Percentiles rank a stretch among this genome's conserved stretches.
Evolutionary conservation across 225 moss, liverwort and hornwort genomes (phyloP).

Genomic region (Thuidium tamariscinum): DNA sequence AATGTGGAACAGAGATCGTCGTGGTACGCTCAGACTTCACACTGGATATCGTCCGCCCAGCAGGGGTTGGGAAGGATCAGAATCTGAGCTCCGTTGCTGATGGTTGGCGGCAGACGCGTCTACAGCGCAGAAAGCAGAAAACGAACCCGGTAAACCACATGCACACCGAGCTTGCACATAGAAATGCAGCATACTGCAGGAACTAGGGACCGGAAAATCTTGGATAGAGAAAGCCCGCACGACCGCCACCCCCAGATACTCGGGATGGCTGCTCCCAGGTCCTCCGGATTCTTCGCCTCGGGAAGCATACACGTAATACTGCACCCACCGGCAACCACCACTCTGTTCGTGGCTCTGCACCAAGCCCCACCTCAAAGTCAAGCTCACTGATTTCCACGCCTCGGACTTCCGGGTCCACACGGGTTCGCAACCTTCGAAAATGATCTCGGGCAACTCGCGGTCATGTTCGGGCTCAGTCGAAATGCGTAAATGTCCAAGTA

Average conservation of each 20-base stretch:
- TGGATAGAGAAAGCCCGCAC: slow-evolving; percentile 41
- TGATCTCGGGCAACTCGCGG: slow-evolving; percentile 1
- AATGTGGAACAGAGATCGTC: neutral
- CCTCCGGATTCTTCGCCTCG: neutral
- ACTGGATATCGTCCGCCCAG: neutral
- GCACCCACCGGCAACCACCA: slow-evolving; percentile 19
- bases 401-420: slow-evolving; percentile 23
- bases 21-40: too few relatives aligned
- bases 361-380: slow-evolving; percentile 54
- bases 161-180: slow-evolving; percentile 39
- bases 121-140: neutral
- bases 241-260: slow-evolving; percentile 50
- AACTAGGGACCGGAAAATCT: slow-evolving; percentile 21
- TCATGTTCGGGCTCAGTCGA: slow-evolving; percentile 22
- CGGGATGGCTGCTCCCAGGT: neutral
- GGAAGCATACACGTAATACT: slow-evolving; percentile 20
- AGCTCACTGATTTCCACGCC: slow-evolving; percentile 21
- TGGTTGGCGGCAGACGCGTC: neutral
- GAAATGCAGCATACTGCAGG: slow-evolving; percentile 28
- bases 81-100: neutral
- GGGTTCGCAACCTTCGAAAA: slow-evolving; percentile 25
- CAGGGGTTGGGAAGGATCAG: neutral
- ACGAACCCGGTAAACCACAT: slow-evolving; percentile 21
- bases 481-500: slow-evolving; percentile 67
- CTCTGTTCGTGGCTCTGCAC: neutral